Evolutionary conservation across 345 rosid species (phyloP), one percentile per base, ranked within the genome.

Genomic region (Iberis pinnata): DNA sequence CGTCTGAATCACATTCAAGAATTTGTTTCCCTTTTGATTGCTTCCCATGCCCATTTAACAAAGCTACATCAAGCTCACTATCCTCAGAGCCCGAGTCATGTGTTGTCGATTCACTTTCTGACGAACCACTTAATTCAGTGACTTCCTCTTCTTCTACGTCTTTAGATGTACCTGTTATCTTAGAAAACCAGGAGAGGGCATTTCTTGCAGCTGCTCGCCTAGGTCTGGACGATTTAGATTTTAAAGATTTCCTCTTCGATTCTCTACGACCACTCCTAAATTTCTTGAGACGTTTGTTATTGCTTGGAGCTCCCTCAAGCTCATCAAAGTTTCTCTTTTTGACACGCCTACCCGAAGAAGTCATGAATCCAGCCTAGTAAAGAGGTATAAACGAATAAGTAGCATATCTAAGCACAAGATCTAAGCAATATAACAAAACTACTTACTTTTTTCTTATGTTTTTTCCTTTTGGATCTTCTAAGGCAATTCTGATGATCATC

Each of bases 191-290:
- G 46, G 82, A 70, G 32, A 80, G 89, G 15, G 97, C 99, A 80
- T 83, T 86, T 52, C 84, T 86, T 33, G 99, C 97, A 60, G 97
- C 97, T 52, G 86, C 93, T 71, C 99, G 78, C 64, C 76, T 88
- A 58, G 99, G 99, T 76, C 99, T 78, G 35, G 72, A 76, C 43
- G 78, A 76, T 73, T 81, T 83, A 16, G 77, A 80, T 74, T 67
- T 73, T 53, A 95, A 79, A 64, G 81, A 74, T 63, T 73, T 83
- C 65, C 60, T 78, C 64, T 68, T 79, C 11, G 71, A 73, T 60
- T 59, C 67, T 71, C 79, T 85, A 39, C 69, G 67, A 48, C 74
- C 83, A 70, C 60, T 77, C 71, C 68, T 77, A 57, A 75, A 70
- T 68, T 83, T 83, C 70, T 72, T 75, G 38, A 45, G 29, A 32